Evolutionary conservation across 2,329 filamentous ascomycete species (phyloP), one percentile per base, ranked within the genome.

Genomic region (Clonostachys sp.): DNA sequence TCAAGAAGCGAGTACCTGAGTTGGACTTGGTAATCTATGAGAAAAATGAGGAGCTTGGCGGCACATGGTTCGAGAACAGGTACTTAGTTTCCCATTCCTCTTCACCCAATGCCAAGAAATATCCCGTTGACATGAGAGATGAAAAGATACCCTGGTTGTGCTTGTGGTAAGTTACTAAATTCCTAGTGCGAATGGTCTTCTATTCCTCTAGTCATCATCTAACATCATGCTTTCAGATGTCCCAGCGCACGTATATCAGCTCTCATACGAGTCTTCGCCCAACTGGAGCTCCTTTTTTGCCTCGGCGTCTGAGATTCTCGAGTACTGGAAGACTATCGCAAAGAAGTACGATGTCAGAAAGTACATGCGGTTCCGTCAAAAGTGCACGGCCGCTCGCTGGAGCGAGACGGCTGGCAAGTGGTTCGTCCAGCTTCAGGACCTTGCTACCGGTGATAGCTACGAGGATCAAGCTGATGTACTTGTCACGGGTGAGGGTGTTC

Each of bases 401-500:
- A 60, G 73, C 46, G 72, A 74, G 48, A 50, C 57, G 3, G 56
- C 56, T 9, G 64, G 65, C 2, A 54, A 64, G 4, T 75, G 72
- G 71, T 44, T 53, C 41, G 44, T 64, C 12, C 55, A 49, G 2
- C 50, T 62, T 5, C 51, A 62, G 50, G 53, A 57, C 34, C 52
- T 56, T 20, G 39, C 49, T 4, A 57, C 52, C 35, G 51, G 55
- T 20, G 44, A 35, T 9, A 48, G 44, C 13, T 48, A 52, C 30
- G 39, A 58, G 3, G 72, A 78, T 51, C 63, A 63, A 48, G 73
- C 69, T 48, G 68, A 79, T 46, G 63, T 74, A 16, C 59, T 80
- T 8, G 56, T 77, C 34, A 77, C 75, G 49, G 73, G 67, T 12
- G 59, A 61, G 8, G 75, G 77, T 9, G 67, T 77, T n/a, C 59